phyloP scores from a whole-genome alignment of 495 filamentous ascomycete species.

The Aspergillus affinis region DNA sequence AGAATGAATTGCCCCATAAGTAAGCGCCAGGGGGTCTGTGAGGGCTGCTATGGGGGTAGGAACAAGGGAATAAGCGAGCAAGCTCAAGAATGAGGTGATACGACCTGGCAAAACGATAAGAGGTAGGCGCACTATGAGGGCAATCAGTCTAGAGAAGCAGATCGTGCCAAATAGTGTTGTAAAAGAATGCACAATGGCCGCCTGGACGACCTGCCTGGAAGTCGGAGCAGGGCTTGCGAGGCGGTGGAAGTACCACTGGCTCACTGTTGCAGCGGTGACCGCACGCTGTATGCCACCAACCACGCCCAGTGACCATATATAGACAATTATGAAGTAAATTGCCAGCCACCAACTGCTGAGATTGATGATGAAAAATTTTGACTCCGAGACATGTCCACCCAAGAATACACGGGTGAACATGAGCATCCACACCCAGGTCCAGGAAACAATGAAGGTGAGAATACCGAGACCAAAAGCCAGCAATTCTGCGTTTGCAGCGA shows the following conservation, averaged over 20 bases:
- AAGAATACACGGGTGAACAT: slow-evolving; percentile 97
- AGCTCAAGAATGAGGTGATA: slow-evolving; percentile 57
- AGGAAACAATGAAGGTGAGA: slow-evolving; percentile 71
- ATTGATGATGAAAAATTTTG: slow-evolving; percentile 72
- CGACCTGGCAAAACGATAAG: slow-evolving; percentile 80
- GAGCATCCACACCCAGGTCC: slow-evolving; percentile 94
- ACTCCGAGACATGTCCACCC: slow-evolving; percentile 69
- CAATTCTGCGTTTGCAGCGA: slow-evolving; percentile 80
- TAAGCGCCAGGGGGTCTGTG: slow-evolving; percentile 87
- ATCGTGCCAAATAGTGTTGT: slow-evolving; percentile 92
- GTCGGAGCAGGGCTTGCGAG: slow-evolving; percentile 73
- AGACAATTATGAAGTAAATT: slow-evolving; percentile 85
- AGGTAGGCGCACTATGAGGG: slow-evolving; percentile 79
- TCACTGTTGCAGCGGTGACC: slow-evolving; percentile 91
- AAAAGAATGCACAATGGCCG: slow-evolving; percentile 74
- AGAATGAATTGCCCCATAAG: slow-evolving; percentile 92
- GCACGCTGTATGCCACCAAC: slow-evolving; percentile 83
- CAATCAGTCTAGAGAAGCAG: slow-evolving; percentile 77
- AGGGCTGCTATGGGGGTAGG: slow-evolving; percentile 80
- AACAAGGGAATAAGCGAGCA: slow-evolving; percentile 72
- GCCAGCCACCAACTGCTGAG: slow-evolving; percentile 89
- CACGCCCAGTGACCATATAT: slow-evolving; percentile 89
- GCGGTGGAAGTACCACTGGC: slow-evolving; percentile 98
- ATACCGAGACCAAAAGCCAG: slow-evolving; percentile 78
- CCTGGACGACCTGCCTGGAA: slow-evolving; percentile 74